Base-by-base conservation (phyloP, 2,329 filamentous ascomycete genomes). In the Colletotrichum sidae region DNA sequence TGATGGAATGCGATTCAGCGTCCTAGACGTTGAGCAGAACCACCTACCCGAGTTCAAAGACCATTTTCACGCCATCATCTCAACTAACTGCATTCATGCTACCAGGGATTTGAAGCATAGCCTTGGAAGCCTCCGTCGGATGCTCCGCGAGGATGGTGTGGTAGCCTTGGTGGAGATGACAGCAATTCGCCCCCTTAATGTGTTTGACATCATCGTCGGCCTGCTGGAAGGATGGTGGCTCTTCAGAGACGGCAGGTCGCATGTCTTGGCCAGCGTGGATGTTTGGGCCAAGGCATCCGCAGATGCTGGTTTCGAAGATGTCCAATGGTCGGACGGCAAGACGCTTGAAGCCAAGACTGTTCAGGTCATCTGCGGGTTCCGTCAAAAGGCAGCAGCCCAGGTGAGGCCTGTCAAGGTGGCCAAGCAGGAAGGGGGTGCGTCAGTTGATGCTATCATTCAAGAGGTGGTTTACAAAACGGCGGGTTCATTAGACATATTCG, bases 151-250 rank as follows among this genome's bases (percentile, higher is more conserved):
- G 0, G 74, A 75, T 15, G 78, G 77, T 9, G 57, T 72, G 2
- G 34, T 79, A 0, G 60, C 66, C 2, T 65, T 79, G 3, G 42
- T 77, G 0, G 78, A 80, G 67, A 52, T 75, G 8, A 77, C 74
- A 0, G 25, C 59, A 3, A 35, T 44, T 3, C 53, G 60, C 8
- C 62, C 59, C 2, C 38, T 76, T 0, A 69, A 55, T 35, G 76
- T 73, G 72, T 67, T 75, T 12, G 74, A 78, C 49, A 33, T 77
- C 0, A 70, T 76, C 1, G 76, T 73, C 52, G 77, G 76, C 2
- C 62, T 77, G 5, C 61, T 79, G 0, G 76, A 78, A 8, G 77
- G 77, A 0, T 78, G 77, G 77, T 77, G 76, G 76, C 55, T 72
- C 0, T 75, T 73, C 8, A 60, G 72, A 3, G 76, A 78, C 38